Evolutionary conservation across 306 rosid genomes (phyloP).

Genomic region (Comarum palustre): DNA sequence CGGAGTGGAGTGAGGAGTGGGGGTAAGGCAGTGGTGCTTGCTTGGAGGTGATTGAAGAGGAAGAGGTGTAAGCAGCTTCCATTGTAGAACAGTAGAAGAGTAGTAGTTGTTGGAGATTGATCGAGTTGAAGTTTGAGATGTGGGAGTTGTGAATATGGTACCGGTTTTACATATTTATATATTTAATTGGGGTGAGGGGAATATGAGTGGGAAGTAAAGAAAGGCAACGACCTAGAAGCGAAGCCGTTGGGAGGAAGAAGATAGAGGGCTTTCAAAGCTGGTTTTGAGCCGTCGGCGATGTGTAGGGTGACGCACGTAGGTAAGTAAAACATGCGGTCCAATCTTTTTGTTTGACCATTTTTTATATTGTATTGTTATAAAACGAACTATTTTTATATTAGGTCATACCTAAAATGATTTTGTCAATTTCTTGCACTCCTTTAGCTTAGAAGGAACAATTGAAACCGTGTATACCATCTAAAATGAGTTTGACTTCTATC

Average conservation of each 20-base stretch:
- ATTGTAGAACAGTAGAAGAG: too few species aligned
- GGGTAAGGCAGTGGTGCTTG: conserved; percentile 21
- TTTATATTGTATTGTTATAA: neutral
- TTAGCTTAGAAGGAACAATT: neutral
- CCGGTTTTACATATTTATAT: neutral
- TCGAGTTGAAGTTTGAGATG: neutral
- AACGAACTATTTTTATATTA: neutral
- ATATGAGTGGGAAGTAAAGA: neutral
- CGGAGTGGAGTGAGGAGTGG: conserved; percentile 37
- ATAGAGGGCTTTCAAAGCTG: conserved; percentile 15
- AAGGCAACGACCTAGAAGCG: conserved; percentile 28
- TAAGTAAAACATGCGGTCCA: conserved; percentile 33
- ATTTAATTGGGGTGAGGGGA: neutral
- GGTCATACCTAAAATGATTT: neutral
- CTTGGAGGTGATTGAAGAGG: conserved; percentile 35
- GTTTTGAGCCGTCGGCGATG: conserved; percentile 51
- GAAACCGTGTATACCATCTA: neutral
- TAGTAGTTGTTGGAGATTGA: too few species aligned
- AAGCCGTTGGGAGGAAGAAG: conserved; percentile 17
- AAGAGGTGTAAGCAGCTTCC: conserved; percentile 40
- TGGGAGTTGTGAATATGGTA: neutral
- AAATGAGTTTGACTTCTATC: neutral
- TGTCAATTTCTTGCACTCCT: neutral
- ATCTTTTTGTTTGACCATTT: conserved; percentile 24
- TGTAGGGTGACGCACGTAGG: conserved; percentile 8